A percentile compares a stretch with the other conserved stretches of the same genome.
Conservation (phyloP, 108 stramenopile species). For the Aurantiochytrium sp. region DNA sequence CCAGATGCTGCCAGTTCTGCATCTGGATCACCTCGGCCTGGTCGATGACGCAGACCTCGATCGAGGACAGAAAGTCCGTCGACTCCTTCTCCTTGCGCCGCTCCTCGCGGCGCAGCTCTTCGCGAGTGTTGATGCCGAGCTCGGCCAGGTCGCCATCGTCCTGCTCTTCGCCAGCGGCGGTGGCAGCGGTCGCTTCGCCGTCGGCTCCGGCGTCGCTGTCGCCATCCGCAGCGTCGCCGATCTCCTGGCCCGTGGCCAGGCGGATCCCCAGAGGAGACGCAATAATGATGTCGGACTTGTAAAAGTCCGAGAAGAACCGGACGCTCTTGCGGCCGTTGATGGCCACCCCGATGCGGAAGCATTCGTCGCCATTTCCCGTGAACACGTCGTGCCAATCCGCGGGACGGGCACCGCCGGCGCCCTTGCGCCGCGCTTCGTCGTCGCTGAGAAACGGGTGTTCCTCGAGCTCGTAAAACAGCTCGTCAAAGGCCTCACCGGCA, state of each 20-base stretch:
- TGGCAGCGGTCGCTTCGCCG: no score
- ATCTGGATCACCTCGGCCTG: constrained; percentile 18
- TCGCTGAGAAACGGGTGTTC: neutral
- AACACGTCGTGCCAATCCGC: constrained; percentile 18
- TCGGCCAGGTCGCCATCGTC: neutral
- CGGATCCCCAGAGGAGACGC: constrained; percentile 13
- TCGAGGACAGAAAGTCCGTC: neutral
- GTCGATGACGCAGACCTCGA: neutral
- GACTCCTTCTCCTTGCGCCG: neutral
- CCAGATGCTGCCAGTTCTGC: constrained; percentile 20
- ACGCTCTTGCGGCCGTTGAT: neutral
- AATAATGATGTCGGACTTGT: neutral
- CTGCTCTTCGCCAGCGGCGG: neutral
- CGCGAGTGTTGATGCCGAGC: neutral
- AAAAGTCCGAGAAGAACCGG: neutral
- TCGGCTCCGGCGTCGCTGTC: neutral
- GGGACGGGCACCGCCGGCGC: neutral
- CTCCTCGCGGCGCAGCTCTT: neutral
- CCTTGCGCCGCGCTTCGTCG: neutral
- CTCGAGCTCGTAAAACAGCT: constrained; percentile 4
- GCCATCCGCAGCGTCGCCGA: neutral
- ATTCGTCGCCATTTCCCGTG: neutral
- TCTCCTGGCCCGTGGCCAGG: neutral
- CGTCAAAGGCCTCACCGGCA: neutral
- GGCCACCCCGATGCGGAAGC: constrained; percentile 1